Conservation (phyloP, 2,329 filamentous ascomycete genomes). For the Lachnum nothofagi region DNA sequence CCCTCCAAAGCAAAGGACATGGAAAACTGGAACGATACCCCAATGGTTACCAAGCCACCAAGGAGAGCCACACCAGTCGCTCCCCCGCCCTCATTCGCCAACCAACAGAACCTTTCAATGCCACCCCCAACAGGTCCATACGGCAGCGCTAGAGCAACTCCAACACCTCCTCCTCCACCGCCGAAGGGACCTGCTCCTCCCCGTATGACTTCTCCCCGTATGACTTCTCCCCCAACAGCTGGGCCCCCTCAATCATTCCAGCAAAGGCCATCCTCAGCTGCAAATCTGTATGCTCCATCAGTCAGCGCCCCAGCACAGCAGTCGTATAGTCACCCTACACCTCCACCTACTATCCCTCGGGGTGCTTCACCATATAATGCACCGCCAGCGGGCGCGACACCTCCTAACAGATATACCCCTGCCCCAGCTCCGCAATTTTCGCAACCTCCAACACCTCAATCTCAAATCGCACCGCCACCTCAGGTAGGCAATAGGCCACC, state of each 20-base stretch:
- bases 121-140: slow-evolving; percentile 58
- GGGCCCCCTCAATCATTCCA: slow-evolving; percentile 49
- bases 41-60: slow-evolving; percentile 72
- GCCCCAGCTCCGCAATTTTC: slow-evolving; percentile 49
- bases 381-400: slow-evolving; percentile 64
- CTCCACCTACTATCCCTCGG: slow-evolving; percentile 59
- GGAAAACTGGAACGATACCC: slow-evolving; percentile 91
- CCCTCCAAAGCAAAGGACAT: slow-evolving; percentile 67
- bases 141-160: slow-evolving; percentile 52
- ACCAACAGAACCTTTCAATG: slow-evolving; percentile 50
- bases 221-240: slow-evolving; percentile 63
- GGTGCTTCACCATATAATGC: slow-evolving; percentile 83
- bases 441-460: slow-evolving; percentile 39
- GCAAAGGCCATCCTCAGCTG: slow-evolving; percentile 50
- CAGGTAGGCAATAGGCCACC: slow-evolving; percentile 40
- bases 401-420: slow-evolving; percentile 71
- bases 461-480: slow-evolving; percentile 38
- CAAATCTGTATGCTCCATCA: slow-evolving; percentile 61
- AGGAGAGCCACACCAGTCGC: slow-evolving; percentile 64
- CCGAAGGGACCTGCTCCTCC: slow-evolving; percentile 71
- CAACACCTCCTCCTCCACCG: slow-evolving; percentile 73
- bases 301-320: slow-evolving; percentile 41
- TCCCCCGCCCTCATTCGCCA: slow-evolving; percentile 71
- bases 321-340: slow-evolving; percentile 30
- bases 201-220: slow-evolving; percentile 69